phyloP scores from a whole-genome alignment of 192 early-diverging fungal species.

The Podila epicladia region DNA sequence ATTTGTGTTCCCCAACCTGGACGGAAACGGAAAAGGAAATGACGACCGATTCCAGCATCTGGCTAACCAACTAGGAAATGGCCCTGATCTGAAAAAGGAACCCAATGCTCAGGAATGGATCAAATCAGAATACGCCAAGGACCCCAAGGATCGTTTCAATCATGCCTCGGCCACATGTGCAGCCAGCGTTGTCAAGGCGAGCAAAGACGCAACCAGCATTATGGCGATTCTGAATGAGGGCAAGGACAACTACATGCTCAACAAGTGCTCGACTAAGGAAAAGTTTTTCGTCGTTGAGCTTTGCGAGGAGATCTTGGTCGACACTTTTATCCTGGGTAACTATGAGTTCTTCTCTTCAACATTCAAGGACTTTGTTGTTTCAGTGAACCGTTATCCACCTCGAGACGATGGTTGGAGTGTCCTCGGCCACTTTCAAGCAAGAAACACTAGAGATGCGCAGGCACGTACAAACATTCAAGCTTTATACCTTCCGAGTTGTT shows the following conservation, averaged over 20 bases:
- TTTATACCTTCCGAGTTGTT: conserved; percentile 54
- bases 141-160: conserved; percentile 91
- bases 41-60: conserved; percentile 23
- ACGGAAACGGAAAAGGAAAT: conserved; percentile 20
- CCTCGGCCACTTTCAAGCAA: conserved; percentile 85
- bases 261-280: conserved; percentile 77
- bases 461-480: conserved; percentile 70
- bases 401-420: conserved; percentile 78
- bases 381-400: conserved; percentile 83
- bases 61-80: conserved; percentile 20
- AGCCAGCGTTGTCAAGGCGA: conserved; percentile 84
- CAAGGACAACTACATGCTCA: conserved; percentile 97
- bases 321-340: conserved; percentile 91
- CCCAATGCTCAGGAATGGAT: conserved; percentile 12
- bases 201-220: conserved; percentile 85
- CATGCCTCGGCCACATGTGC: conserved; percentile 96
- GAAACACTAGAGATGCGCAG: conserved; percentile 88
- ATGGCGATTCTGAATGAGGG: conserved; percentile 86
- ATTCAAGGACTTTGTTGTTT: conserved; percentile 88
- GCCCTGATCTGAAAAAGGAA: conserved; percentile 25
- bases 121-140: conserved; percentile 57
- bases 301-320: conserved; percentile 93
- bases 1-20: conserved; percentile 37
- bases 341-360: conserved; percentile 97
- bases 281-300: conserved; percentile 94